Conservation (phyloP, 2,329 filamentous ascomycete genomes). For the Neurospora sp. region DNA sequence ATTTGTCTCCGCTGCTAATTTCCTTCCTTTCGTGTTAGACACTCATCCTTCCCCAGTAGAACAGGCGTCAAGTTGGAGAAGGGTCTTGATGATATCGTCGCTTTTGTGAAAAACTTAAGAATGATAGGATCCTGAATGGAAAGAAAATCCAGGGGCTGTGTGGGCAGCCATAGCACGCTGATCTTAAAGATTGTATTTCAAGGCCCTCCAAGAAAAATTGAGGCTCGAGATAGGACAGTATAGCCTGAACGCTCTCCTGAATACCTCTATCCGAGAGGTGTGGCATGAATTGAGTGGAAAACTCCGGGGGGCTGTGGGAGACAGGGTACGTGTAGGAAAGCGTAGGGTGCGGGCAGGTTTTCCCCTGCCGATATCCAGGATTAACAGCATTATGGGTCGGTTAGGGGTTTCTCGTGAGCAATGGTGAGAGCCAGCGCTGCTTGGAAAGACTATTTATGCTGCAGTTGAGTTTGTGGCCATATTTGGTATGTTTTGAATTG, state of each 20-base stretch:
- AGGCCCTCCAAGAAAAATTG: not conserved
- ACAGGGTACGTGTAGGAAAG: not conserved
- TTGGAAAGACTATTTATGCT: not conserved
- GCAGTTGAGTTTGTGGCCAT: not conserved
- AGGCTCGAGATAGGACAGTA: not conserved
- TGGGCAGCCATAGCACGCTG: too few relatives aligned
- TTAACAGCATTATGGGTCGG: too few relatives aligned
- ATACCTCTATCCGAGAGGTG: not conserved
- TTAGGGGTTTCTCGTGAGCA: not conserved
- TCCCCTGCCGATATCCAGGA: too few relatives aligned
- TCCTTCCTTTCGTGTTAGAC: too few relatives aligned
- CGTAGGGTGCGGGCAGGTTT: not conserved
- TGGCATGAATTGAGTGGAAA: not conserved
- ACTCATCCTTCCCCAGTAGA: too few relatives aligned
- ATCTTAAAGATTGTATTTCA: not conserved
- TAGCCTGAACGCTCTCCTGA: not conserved
- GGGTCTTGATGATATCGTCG: too few relatives aligned
- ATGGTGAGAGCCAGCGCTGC: not conserved
- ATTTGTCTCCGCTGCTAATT: too few relatives aligned
- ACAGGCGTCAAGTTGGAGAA: too few relatives aligned
- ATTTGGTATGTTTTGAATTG: not conserved
- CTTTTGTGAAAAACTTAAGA: too few relatives aligned
- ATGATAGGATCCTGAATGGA: too few relatives aligned
- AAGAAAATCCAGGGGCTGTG: too few relatives aligned
- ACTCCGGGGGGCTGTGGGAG: not conserved